Percentiles rank a stretch among this genome's conserved stretches.
These are phyloP conservation scores for Linderniella brevidens DNA, from an alignment of 257 asterid genomes.

Conservation along the genomic window DNA sequence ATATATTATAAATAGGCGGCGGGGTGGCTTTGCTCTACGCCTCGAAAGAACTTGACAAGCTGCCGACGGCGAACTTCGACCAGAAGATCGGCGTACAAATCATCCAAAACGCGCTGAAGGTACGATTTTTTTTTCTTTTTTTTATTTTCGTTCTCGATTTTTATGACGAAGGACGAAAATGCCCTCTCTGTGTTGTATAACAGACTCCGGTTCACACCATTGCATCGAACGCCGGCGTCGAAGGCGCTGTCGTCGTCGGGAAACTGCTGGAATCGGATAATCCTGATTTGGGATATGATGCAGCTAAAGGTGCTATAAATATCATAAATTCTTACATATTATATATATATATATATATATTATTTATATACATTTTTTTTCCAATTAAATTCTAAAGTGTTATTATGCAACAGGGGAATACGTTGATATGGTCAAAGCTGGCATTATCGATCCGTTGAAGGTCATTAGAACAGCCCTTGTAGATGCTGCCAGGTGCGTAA, in stretches of 20 bases:
- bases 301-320: conserved; percentile 60
- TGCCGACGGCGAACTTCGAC: conserved; percentile 71
- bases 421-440: conserved; percentile 85
- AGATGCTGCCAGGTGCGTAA: conserved; percentile 87
- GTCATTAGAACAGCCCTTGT: conserved; percentile 88
- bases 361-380: not conserved
- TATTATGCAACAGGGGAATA: conserved; percentile 46
- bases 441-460: conserved; percentile 75
- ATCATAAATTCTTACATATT: not conserved
- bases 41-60: conserved; percentile 59
- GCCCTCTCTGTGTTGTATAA: not conserved
- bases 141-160: not conserved
- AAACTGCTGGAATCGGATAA: conserved; percentile 75
- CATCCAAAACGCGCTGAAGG: conserved; percentile 88
- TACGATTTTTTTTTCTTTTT: conserved; percentile 7
- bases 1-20: no score
- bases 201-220: conserved; percentile 76
- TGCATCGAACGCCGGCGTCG: conserved; percentile 87
- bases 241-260: conserved; percentile 94
- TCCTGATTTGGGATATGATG: conserved; percentile 87
- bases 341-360: not conserved
- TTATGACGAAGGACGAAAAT: not conserved
- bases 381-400: not conserved
- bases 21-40: conserved; percentile 88
- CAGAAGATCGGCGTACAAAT: conserved; percentile 89